Base-by-base conservation (phyloP, 768 basidiomycete species). In the Russula dissimulans region DNA sequence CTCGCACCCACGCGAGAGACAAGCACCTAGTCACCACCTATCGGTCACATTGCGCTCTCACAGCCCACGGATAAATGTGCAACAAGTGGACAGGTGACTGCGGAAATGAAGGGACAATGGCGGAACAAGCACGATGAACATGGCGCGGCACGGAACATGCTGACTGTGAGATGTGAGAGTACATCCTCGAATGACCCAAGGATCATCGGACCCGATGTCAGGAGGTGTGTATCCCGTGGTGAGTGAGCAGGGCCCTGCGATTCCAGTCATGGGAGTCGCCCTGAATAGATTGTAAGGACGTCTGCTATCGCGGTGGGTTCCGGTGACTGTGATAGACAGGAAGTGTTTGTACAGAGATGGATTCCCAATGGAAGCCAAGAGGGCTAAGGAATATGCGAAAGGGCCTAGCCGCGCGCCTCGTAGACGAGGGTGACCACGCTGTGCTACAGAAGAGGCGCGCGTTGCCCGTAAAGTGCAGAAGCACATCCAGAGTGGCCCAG, bases 291-390 rank as follows among this genome's bases (percentile, higher is more conserved):
- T 44, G 42, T 15, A 45, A 39, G 22, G 14, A 14, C 18, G 31
- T 50, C 22, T 34, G 22, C 22, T 26, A 41, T 55, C 36, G 34
- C 29, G 15, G 31, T 10, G 17, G 36, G 29, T 17, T 45, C 60
- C 43, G 57, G 50, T 52, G 57, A 59, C 43, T 42, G 43, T 45
- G 54, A 51, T n/a, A 10, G 36, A 46, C 36, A 14, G 36, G 18
- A 38, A 50, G 43, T 46, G 44, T 56, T 60, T 60, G 34, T 34
- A 51, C 43, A 7, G 3, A 42, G 54, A 60, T 55, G 42, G 47
- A 29, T 39, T 14, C 49, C 29, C 43, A 61, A 61, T 61, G 60
- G 60, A 61, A 61, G 60, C 48, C 29, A 17, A 34, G 59, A 39
- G 48, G 14, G 3, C 49, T n/a, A 32, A 43, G 32, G 50, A 39